Evolutionary conservation across 768 basidiomycete genomes (phyloP), one percentile per base, ranked within the genome.

Genomic region (Leccinum disarticulatum): DNA sequence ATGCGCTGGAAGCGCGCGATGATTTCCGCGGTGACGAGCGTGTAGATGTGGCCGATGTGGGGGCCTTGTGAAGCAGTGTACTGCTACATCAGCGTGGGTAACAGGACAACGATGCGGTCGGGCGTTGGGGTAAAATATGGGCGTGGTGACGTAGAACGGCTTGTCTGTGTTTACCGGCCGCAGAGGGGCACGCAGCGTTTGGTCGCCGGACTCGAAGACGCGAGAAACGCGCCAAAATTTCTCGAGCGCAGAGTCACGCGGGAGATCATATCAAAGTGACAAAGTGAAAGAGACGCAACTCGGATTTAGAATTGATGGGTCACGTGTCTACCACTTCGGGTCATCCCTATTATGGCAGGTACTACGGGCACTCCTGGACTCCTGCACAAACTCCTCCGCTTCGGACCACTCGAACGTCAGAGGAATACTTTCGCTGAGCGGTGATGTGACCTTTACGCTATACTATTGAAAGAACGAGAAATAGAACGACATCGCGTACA

Each of bases 141-240:
- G 94, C 0, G 94, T 95, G 0, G 93, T 95, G 33, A 93, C 77
- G 69, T 91, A 95, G 79, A 84, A 94, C 14, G 89, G 89, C 60
- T 90, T 87, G 30, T 59, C 60, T 10, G 62, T 50, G 25, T 31
- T 68, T 64, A 49, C 30, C 63, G 59, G 28, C 63, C 38, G 17
- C 51, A 36, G 38, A 54, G 52, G 17, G 35, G 35, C n/a, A 55
- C 46, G 9, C 35, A 41, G 11, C 17, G 25, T 13, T 36, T 53
- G 25, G 28, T 19, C 19, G 28, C 17, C 1, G 51, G 52, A 35
- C 57, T 64, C 30, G 38, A 56, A 31, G 61, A 46, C 5, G 36
- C 35, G 9, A 60, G 19, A 30, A 36, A 30, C 1, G 62, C 11
- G 28, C 50, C 36, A 19, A 33, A 46, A 41, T 36, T 22, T 55